Base-by-base conservation (phyloP, 2,329 filamentous ascomycete genomes). In the Ascochyta rabiei region DNA sequence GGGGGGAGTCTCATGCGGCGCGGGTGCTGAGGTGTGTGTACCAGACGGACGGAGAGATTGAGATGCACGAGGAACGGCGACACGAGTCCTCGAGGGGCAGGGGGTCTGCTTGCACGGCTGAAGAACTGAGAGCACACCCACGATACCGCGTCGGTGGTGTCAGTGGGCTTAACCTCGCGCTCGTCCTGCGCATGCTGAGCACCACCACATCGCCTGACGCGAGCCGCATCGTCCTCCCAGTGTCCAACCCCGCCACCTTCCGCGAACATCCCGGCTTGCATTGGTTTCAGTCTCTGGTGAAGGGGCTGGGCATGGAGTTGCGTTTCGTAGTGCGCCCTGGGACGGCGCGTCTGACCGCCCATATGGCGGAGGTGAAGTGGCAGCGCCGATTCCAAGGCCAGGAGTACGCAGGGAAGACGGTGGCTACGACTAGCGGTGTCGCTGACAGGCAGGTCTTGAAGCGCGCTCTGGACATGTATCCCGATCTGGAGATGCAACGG, bases 111-210 rank as follows among this genome's bases (percentile, higher is more conserved):
- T 30, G 12, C 28, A 30, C 23, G 3, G 24, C 23, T 41, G 23
- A 6, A 2, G 15, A 41, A 7, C 6, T 48, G 31, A 48, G 9
- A 5, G 2, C 15, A 7, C 33, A 39, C 15, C 44, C 44, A 7
- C 31, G 34, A 2, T 53, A 48, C 21, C 21, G 10, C 1, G 19
- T 28, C 18, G 39, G 44, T 18, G 44, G 44, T 4, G 9, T 48
- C 3, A 12, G 16, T 3, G 33, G 31, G 6, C 10, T 53, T 3
- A 37, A 26, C 26, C 16, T 44, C n/a, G 45, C 44, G 4, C 21
- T 53, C 9, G 18, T 53, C 9, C n/a, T 48, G 4, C 38, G 51
- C 4, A 16, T 44, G 39, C 51, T 53, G 24, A 53, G 51, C 8
- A 48, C 39, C 8, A 4, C 33, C 4, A 4, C 4, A 5, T 10